Percentiles rank a stretch among this genome's conserved stretches.
phyloP scores from a whole-genome alignment of 306 rosid genomes.

The Macrotyloma uniflorum region DNA sequence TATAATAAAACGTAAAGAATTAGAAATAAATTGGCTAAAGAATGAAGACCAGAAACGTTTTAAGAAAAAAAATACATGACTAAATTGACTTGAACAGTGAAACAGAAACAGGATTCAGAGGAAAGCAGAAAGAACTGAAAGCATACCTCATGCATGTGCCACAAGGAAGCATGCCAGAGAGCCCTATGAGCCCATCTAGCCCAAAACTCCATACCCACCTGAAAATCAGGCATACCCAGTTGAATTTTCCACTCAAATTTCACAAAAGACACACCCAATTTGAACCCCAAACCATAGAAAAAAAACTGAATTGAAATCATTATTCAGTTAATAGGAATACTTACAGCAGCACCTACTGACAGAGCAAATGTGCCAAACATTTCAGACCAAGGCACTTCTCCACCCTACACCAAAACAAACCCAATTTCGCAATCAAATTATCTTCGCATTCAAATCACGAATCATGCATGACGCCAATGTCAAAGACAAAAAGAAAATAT shows the following conservation, averaged over 20 bases:
- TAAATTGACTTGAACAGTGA: slow-evolving; percentile 12
- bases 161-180: slow-evolving; percentile 59
- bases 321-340: background rate
- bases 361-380: slow-evolving; percentile 96
- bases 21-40: background rate
- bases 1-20: background rate
- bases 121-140: slow-evolving; percentile 17
- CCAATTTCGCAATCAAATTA: slow-evolving; percentile 26
- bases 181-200: slow-evolving; percentile 62
- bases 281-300: background rate
- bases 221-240: slow-evolving; percentile 1
- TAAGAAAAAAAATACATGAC: background rate
- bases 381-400: slow-evolving; percentile 77
- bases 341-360: slow-evolving; percentile 90
- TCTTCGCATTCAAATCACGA: background rate
- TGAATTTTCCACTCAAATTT: slow-evolving; percentile 13
- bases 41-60: background rate
- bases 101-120: background rate
- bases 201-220: slow-evolving; percentile 66
- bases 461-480: background rate
- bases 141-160: slow-evolving; percentile 60
- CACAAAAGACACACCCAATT: background rate
- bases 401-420: slow-evolving; percentile 62
- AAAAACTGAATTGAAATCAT: slow-evolving; percentile 34
- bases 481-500: too few relatives aligned